Evolutionary conservation across 805 yeast genomes (phyloP).

Genomic region (Isabelozyma heimii): DNA sequence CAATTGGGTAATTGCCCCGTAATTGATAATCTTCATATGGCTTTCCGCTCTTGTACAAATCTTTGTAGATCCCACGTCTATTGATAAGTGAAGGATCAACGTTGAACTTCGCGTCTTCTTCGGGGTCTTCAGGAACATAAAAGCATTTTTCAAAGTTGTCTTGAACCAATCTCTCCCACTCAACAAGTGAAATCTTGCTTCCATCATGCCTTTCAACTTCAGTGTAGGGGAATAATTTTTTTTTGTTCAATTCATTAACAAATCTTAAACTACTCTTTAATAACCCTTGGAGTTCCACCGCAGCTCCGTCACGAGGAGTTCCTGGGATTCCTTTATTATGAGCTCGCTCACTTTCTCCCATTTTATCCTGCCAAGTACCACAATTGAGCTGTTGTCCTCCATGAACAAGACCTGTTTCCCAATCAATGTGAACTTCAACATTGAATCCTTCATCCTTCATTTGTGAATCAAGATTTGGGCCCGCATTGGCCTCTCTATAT

Average conservation of each 20-base stretch:
- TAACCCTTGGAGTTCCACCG: constrained; percentile 86
- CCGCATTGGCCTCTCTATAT: constrained; percentile 95
- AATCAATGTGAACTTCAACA: constrained; percentile 75
- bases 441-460: constrained; percentile 93
- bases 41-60: constrained; percentile 75
- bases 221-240: constrained; percentile 56
- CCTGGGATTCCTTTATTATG: constrained; percentile 92
- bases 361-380: constrained; percentile 99
- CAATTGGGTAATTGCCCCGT: constrained; percentile 89
- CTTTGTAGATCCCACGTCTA: constrained; percentile 94
- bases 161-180: constrained; percentile 73
- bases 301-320: constrained; percentile 97
- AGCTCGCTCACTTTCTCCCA: constrained; percentile 91
- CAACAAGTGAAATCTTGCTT: constrained; percentile 47
- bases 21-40: constrained; percentile 92
- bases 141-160: constrained; percentile 76
- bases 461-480: constrained; percentile 80
- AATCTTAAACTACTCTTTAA: constrained; percentile 82
- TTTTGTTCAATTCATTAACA: constrained; percentile 55
- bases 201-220: constrained; percentile 63
- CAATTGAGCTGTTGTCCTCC: constrained; percentile 94
- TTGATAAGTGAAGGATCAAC: constrained; percentile 67
- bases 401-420: constrained; percentile 82
- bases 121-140: constrained; percentile 67
- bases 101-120: constrained; percentile 58